These are phyloP conservation scores for Neoascochyta sp. DNA, from an alignment of 2,329 filamentous ascomycete species.

Conservation along the genomic window DNA sequence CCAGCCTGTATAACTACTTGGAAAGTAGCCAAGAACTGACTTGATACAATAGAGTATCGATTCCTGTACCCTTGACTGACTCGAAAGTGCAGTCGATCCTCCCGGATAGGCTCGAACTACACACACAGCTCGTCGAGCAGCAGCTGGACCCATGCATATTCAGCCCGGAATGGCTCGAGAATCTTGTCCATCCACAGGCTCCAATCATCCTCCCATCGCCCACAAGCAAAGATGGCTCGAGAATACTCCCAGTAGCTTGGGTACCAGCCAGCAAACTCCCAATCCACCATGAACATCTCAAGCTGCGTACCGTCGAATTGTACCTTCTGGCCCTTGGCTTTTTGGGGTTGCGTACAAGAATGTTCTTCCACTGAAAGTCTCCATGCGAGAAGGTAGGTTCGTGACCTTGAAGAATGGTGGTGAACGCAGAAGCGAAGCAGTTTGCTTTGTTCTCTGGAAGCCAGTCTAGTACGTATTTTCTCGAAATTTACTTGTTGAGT, in stretches of 20 bases:
- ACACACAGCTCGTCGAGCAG: constrained; percentile 17
- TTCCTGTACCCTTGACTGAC: not conserved
- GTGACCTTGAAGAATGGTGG: constrained; percentile 4
- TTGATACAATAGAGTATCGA: constrained; percentile 2
- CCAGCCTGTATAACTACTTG: no score
- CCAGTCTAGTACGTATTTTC: constrained; percentile 6
- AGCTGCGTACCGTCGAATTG: constrained; percentile 6
- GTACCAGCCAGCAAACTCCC: constrained; percentile 42
- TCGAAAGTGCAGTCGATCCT: constrained; percentile 1
- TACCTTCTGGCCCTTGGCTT: not conserved
- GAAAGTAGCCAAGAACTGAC: no score
- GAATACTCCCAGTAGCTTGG: constrained; percentile 44
- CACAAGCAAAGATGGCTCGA: constrained; percentile 32
- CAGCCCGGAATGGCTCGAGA: constrained; percentile 28
- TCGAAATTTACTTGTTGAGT: constrained; percentile 7
- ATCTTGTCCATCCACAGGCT: constrained; percentile 27
- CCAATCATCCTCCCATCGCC: constrained; percentile 37
- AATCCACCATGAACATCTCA: constrained; percentile 40
- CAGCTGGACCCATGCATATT: constrained; percentile 29
- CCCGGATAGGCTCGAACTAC: constrained; percentile 1
- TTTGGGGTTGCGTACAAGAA: constrained; percentile 5
- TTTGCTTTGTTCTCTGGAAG: constrained; percentile 7
- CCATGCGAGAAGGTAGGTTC: constrained; percentile 10
- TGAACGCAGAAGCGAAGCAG: constrained; percentile 6
- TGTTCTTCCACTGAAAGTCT: constrained; percentile 11